A percentile compares a stretch with the other conserved stretches of the same genome.
These are phyloP conservation scores for Endocarpon pusillum DNA, from an alignment of 495 filamentous ascomycete genomes.

Conservation along the genomic window DNA sequence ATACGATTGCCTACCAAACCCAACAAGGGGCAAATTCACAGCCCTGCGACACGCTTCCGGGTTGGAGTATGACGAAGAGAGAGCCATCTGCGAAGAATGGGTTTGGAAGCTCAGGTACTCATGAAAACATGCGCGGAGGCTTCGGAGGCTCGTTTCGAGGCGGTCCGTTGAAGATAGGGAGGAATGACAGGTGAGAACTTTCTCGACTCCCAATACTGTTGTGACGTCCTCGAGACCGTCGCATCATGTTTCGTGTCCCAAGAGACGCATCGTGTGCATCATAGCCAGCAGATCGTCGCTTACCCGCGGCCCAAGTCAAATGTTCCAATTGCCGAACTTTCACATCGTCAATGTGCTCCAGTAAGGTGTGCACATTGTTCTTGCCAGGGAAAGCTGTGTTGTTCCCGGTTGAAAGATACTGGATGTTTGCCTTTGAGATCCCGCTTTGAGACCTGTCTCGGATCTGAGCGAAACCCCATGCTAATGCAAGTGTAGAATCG, in stretches of 20 bases:
- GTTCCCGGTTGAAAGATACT: background rate
- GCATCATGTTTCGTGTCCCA: no score
- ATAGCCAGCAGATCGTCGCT: background rate
- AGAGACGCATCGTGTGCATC: background rate
- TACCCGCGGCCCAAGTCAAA: background rate
- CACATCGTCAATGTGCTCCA: background rate
- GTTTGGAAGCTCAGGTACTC: background rate
- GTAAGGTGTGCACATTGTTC: background rate
- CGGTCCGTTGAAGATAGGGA: background rate
- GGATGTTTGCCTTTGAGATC: background rate
- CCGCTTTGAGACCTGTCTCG: background rate
- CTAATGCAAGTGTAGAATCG: background rate
- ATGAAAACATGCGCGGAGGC: background rate
- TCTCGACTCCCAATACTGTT: background rate
- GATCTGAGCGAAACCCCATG: background rate
- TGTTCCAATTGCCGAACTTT: background rate
- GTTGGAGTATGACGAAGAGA: background rate
- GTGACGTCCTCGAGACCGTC: no score
- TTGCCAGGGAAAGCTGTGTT: background rate
- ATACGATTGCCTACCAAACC: no score
- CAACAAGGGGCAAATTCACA: no score
- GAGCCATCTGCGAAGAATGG: background rate
- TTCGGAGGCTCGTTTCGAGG: background rate
- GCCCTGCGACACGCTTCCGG: no score
- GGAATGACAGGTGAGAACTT: background rate